phyloP scores from a whole-genome alignment of 371 early-diverging fungal genomes.

The Mortierella sp. region DNA sequence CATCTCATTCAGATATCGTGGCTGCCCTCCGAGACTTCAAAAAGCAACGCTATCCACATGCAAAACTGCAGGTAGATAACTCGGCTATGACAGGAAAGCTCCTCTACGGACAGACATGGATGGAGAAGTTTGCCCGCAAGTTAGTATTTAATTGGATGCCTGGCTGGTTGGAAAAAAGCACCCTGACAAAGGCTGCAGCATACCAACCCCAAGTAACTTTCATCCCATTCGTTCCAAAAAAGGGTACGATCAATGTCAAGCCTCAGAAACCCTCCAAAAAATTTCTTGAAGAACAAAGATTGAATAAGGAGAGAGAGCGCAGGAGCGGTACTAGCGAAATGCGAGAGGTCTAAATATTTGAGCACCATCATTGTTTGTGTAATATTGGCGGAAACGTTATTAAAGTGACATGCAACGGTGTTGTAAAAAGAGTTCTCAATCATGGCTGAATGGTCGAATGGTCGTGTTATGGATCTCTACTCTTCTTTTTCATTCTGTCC shows the following conservation, averaged over 20 bases:
- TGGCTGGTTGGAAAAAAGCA: conserved; percentile 2
- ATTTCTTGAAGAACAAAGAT: background rate
- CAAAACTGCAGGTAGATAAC: background rate
- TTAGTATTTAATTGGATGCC: conserved; percentile 11
- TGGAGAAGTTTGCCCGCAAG: conserved; percentile 1
- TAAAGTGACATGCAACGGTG: no score
- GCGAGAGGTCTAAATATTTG: no score
- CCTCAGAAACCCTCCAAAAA: conserved; percentile 1
- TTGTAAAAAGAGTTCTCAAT: no score
- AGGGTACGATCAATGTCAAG: background rate
- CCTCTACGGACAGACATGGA: conserved; percentile 1
- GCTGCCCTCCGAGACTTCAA: conserved; percentile 11
- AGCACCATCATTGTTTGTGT: no score
- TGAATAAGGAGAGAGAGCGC: background rate
- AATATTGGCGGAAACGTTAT: no score
- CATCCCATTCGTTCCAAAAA: background rate
- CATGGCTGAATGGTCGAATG: no score
- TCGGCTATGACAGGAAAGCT: conserved; percentile 6
- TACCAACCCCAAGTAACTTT: conserved; percentile 8
- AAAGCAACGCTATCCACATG: conserved; percentile 15
- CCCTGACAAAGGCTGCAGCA: conserved; percentile 3
- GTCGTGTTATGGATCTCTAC: no score
- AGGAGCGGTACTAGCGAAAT: background rate
- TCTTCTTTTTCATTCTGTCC: no score
- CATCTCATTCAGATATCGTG: background rate